Evolutionary conservation across 495 filamentous ascomycete species (phyloP).

Genomic region (Oidiodendron maius): DNA sequence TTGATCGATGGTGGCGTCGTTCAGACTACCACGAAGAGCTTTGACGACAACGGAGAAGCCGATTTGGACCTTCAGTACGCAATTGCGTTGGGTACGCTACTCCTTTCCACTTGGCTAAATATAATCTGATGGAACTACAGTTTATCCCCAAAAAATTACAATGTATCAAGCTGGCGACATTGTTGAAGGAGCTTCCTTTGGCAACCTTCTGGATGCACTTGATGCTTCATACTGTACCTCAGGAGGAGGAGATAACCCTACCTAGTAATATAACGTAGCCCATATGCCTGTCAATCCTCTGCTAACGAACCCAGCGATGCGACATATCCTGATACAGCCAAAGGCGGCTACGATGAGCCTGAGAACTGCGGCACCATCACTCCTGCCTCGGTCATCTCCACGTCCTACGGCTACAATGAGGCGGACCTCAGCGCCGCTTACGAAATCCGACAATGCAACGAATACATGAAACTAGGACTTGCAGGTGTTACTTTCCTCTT

Average conservation of each 20-base stretch:
- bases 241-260: constrained; percentile 14
- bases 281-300: not conserved
- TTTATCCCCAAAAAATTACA: constrained; percentile 19
- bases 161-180: constrained; percentile 17
- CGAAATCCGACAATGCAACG: constrained; percentile 18
- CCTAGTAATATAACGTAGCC: constrained; percentile 9
- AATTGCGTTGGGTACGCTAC: constrained; percentile 14
- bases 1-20: constrained; percentile 17
- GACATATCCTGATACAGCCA: constrained; percentile 16
- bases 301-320: constrained; percentile 15
- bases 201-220: constrained; percentile 19
- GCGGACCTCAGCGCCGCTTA: constrained; percentile 30
- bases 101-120: too few species aligned
- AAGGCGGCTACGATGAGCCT: constrained; percentile 15
- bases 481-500: constrained; percentile 31
- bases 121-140: not conserved
- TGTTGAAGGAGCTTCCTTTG: constrained; percentile 17
- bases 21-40: constrained; percentile 10
- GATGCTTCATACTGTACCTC: constrained; percentile 18
- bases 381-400: constrained; percentile 15
- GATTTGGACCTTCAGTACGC: constrained; percentile 20
- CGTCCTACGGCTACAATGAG: constrained; percentile 20
- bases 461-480: constrained; percentile 35
- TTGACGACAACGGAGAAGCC: constrained; percentile 18
- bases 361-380: constrained; percentile 12